Evolutionary conservation across 1,284 basidiomycete species (phyloP), one percentile per base, ranked within the genome.

Genomic region (Hemileia vastatrix): DNA sequence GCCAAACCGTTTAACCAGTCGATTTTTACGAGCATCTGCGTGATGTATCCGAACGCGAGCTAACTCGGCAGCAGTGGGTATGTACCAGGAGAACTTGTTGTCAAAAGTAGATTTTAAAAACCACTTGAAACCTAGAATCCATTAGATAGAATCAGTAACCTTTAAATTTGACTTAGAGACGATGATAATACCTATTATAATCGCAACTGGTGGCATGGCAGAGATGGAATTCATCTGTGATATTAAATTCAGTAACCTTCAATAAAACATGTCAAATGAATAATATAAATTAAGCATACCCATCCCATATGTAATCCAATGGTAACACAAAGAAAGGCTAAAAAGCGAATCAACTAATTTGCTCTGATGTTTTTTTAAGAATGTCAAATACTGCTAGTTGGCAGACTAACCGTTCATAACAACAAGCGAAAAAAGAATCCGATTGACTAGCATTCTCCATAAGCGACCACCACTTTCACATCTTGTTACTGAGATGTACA

Each of bases 1-100:
- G 2, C 88, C 89, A 75, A 91, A 92, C 19, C 89, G 84, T 73
- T 84, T 87, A 77, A 84, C 83, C 11, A 92, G 80, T 36, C 86
- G 82, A 71, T 86, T 82, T 62, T 84, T 81, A 44, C 81, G 80
- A 59, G 80, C 79, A 73, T 91, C 88, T 3, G 82, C 80, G 5
- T 86, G 86, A 72, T 89, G 83, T 0, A 88, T 78, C 67, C 85
- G 83, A 48, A 84, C 84, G 21, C 80, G 72, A n/a, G 80, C 81
- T 45, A 90, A 78, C 73, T 91, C 88, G 1, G 83, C 78, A 51
- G 84, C 83, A 1, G 81, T 81, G 1, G 88, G 88, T 15, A 82
- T 82, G 76, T 85, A 69, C 76, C 76, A 92, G 40, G 81, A 80
- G 83, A 94, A 96, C 19, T 80, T 77, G 2, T 81, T 77, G 63